These are phyloP conservation scores for Ophiostoma tasmaniense DNA, from an alignment of 2,329 filamentous ascomycete species.

Conservation along the genomic window DNA sequence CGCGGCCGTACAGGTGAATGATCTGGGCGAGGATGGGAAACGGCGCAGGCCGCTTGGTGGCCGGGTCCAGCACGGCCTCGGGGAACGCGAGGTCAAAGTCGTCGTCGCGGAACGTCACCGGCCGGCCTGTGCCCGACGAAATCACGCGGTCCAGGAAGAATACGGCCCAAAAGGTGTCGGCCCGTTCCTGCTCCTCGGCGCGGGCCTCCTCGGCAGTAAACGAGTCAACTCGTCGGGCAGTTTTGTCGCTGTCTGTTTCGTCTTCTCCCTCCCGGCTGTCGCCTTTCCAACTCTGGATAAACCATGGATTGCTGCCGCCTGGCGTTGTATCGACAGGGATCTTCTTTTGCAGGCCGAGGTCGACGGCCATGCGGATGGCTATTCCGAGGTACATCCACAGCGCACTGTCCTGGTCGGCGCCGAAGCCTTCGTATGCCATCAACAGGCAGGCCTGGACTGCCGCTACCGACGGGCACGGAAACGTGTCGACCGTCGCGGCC, in stretches of 20 bases:
- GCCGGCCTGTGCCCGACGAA: constrained; percentile 75
- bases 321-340: constrained; percentile 58
- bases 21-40: constrained; percentile 76
- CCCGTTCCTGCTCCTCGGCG: constrained; percentile 68
- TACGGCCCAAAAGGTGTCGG: constrained; percentile 84
- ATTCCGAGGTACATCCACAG: constrained; percentile 91
- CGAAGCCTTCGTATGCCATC: constrained; percentile 83
- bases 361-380: constrained; percentile 58
- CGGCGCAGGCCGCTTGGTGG: constrained; percentile 63
- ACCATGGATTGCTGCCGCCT: constrained; percentile 44
- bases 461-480: constrained; percentile 72
- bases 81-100: constrained; percentile 75
- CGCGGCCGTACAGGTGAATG: constrained; percentile 75
- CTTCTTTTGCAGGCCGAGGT: constrained; percentile 72
- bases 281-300: constrained; percentile 19
- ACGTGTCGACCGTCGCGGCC: constrained; percentile 71
- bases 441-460: constrained; percentile 77
- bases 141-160: constrained; percentile 83
- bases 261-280: not conserved
- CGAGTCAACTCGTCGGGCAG: not conserved
- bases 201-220: constrained; percentile 44
- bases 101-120: constrained; percentile 73
- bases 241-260: too few species aligned
- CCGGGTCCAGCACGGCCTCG: constrained; percentile 39
- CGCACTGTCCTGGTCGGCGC: constrained; percentile 78